Base-by-base conservation (phyloP, 495 filamentous ascomycete genomes). In the Penicillium psychrofluorescens region DNA sequence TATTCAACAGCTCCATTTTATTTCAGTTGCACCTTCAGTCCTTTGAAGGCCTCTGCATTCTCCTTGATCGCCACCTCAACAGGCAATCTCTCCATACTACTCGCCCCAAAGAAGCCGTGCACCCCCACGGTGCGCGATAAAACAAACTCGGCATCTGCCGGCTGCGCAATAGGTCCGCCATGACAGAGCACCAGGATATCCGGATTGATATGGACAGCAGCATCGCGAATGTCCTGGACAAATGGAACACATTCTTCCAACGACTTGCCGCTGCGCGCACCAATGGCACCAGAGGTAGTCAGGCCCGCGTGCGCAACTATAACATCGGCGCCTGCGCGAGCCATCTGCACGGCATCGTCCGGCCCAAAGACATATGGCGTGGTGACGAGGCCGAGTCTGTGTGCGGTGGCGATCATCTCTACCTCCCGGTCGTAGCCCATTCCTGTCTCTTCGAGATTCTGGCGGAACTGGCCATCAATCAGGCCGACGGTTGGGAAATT, bases 401-500 rank as follows among this genome's bases (percentile, higher is more conserved):
- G 68, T 12, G 84, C 82, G 1, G 58, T 40, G 3, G 64, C 58
- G 15, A 86, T 70, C 76, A 85, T 80, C 39, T 79, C 74, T 6
- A 88, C 81, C 44, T 88, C 83, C 1, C 60, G 45, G 11, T 65
- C 71, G 53, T 78, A 86, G 4, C 74, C 74, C 81, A 86, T 88
- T 11, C 75, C 82, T 6, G 83, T 86, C 56, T 84, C 81, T 55
- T 86, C 84, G 2, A 88, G 66, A 46, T 82, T 79, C 29, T 62
- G 58, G 12, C 84, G 72, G 50, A 86, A 86, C 11, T 67, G 62
- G 2, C 81, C 83, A 58, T 86, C 83, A 42, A 86, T 80, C 7
- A 86, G 61, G 1, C 83, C 83, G 6, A 87, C 83, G 2, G 81
- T 85, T 4, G 82, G 83, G 56, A 86, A 85, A 52, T 87, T 87